A percentile compares a stretch with the other conserved stretches of the same genome.
Evolutionary conservation across 352 stramenopile species (phyloP).

Genomic region (Thraustotheca clavata): DNA sequence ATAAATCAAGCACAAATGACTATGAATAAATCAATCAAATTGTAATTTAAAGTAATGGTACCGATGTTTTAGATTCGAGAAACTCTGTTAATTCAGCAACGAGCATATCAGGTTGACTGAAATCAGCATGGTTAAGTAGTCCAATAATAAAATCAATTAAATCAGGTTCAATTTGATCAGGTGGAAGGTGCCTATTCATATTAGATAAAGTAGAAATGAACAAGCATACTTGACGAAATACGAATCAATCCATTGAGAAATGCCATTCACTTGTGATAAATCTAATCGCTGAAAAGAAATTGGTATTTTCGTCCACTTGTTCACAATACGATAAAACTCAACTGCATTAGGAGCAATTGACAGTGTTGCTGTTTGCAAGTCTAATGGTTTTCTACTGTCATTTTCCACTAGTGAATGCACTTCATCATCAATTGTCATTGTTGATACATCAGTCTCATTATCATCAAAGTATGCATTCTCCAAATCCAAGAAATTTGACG

Average conservation of each 20-base stretch:
- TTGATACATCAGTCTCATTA: constrained; percentile 18
- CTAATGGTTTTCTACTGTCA: not conserved
- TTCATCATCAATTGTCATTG: not conserved
- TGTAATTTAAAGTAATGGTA: constrained; percentile 20
- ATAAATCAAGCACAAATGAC: constrained; percentile 57
- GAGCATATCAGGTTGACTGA: constrained; percentile 55
- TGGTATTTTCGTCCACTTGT: constrained; percentile 42
- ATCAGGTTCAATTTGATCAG: constrained; percentile 38
- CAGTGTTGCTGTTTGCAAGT: constrained; percentile 22
- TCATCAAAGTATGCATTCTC: not conserved
- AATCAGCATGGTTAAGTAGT: constrained; percentile 60
- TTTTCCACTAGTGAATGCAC: constrained; percentile 7
- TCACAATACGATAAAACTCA: constrained; percentile 38
- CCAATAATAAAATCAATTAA: constrained; percentile 56
- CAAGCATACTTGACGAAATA: constrained; percentile 22
- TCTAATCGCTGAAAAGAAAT: constrained; percentile 32
- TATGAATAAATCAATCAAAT: constrained; percentile 14
- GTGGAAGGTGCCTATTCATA: constrained; percentile 24
- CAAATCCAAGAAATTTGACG: not conserved
- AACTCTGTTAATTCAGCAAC: constrained; percentile 63
- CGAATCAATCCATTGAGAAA: not conserved
- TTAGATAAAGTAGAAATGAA: constrained; percentile 18
- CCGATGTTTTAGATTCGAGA: constrained; percentile 31
- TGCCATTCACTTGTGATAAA: not conserved
- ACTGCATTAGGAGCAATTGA: constrained; percentile 24